Percentiles rank a stretch among this genome's conserved stretches.
Conservation (phyloP, 495 filamentous ascomycete species). For the Wilcoxina mikolae region DNA sequence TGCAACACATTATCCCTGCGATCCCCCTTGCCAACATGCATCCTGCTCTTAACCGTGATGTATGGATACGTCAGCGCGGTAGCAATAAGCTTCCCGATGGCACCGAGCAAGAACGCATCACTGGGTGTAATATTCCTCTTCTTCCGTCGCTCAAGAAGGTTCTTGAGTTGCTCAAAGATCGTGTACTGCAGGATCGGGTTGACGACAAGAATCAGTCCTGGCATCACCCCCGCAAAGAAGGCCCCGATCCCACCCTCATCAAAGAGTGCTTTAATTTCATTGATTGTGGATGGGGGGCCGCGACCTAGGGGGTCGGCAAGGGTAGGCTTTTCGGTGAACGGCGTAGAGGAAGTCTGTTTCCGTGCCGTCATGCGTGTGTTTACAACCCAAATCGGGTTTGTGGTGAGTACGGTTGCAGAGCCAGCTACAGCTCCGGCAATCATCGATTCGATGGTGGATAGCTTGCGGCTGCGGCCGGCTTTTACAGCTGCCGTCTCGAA, state of each 20-base stretch:
- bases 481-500: constrained; percentile 70
- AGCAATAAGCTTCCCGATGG: constrained; percentile 83
- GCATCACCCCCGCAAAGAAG: constrained; percentile 82
- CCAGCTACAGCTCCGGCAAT: constrained; percentile 91
- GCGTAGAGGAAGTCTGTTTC: constrained; percentile 40
- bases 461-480: constrained; percentile 62
- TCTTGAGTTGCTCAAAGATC: constrained; percentile 94
- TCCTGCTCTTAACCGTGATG: constrained; percentile 90
- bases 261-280: constrained; percentile 62
- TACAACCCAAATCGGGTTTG: constrained; percentile 97
- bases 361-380: constrained; percentile 97
- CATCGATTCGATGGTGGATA: constrained; percentile 83
- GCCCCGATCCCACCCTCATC: constrained; percentile 65
- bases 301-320: constrained; percentile 24
- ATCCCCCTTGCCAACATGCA: constrained; percentile 66
- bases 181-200: constrained; percentile 99
- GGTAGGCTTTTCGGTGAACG: constrained; percentile 26
- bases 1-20: constrained; percentile 53
- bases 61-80: constrained; percentile 95
- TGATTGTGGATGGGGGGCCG: constrained; percentile 56
- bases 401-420: constrained; percentile 81
- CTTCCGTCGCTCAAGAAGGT: constrained; percentile 48
- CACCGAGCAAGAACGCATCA: constrained; percentile 80
- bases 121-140: constrained; percentile 55
- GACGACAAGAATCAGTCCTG: constrained; percentile 82